Evolutionary conservation across 805 yeast genomes (phyloP), one percentile per base, ranked within the genome.

Genomic region (Pichia sporocuriosa): DNA sequence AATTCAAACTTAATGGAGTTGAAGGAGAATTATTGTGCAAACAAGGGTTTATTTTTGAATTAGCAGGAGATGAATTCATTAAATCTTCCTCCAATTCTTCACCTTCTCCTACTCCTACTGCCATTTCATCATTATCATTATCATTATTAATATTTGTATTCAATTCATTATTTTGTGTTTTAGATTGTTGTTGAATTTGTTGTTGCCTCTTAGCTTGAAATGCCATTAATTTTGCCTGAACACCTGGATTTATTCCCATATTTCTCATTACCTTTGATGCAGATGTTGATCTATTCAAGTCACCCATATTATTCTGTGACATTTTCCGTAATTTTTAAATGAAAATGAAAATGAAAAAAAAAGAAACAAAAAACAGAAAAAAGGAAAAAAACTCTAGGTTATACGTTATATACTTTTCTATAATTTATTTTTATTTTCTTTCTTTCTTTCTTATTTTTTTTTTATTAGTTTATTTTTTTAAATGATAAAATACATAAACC

Each of bases 151-250:
- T 17, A 30, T 11, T 30, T 15, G 32, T 4, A 15, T 10, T 35
- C 15, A 37, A 37, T 17, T 33, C 37, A n/a, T 19, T 15, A 28
- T 11, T 15, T 45, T 35, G 4, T 30, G n/a, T 23, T 37, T 35
- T 5, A 43, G 37, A n/a, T n/a, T n/a, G n/a, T 22, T 45, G 48
- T 32, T 43, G 49, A 28, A 45, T 48, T 40, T 56, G 57, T 39
- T 57, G 63, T 44, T 77, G 79, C 51, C 96, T 73, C 55, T 82
- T 79, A 49, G 85, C 87, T 60, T 88, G 96, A 53, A 89, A 84
- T 0, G 95, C 96, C 59, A 84, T 65, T 28, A 89, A 72, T 48
- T 93, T 70, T 1, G 96, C 96, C 60, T 88, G 96, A 31, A 87
- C 74, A 48, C 84, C 90, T 10, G 93, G 81, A 52, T 73, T 79